Evolutionary conservation across 2,329 filamentous ascomycete genomes (phyloP).

Genomic region (Aspergillus amoenus): DNA sequence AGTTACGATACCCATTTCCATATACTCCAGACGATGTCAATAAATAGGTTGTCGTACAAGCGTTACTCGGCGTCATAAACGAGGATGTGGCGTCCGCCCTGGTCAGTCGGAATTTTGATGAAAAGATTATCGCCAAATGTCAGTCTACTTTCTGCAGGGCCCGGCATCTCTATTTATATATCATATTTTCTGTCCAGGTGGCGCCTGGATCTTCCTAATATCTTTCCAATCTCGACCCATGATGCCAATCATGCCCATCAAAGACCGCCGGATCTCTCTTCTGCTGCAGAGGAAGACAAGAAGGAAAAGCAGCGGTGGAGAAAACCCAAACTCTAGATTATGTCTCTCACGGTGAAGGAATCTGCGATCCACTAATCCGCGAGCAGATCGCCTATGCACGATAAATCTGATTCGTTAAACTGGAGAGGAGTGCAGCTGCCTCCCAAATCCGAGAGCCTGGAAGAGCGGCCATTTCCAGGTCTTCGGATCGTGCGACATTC

Average conservation of each 20-base stretch:
- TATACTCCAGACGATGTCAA: background rate
- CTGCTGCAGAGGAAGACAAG: background rate
- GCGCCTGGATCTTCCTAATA: background rate
- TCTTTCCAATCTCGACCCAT: background rate
- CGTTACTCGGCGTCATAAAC: background rate
- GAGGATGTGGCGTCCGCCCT: background rate
- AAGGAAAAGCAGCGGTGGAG: background rate
- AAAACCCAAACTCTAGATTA: background rate
- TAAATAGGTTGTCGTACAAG: background rate
- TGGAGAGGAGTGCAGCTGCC: background rate
- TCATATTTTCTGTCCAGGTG: background rate
- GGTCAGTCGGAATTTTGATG: background rate
- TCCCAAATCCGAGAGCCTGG: background rate
- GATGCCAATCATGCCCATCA: background rate
- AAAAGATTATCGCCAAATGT: background rate
- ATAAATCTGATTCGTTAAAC: background rate
- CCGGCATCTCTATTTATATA: background rate
- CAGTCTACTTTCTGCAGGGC: background rate
- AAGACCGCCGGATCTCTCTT: background rate
- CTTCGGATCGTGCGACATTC: background rate
- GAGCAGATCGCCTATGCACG: background rate
- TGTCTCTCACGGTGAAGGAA: background rate
- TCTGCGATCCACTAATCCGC: background rate
- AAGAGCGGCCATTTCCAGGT: background rate
- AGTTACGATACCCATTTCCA: constrained; percentile 3